Evolutionary conservation across 495 filamentous ascomycete genomes (phyloP).

Genomic region (Parathielavia hyrcaniae): DNA sequence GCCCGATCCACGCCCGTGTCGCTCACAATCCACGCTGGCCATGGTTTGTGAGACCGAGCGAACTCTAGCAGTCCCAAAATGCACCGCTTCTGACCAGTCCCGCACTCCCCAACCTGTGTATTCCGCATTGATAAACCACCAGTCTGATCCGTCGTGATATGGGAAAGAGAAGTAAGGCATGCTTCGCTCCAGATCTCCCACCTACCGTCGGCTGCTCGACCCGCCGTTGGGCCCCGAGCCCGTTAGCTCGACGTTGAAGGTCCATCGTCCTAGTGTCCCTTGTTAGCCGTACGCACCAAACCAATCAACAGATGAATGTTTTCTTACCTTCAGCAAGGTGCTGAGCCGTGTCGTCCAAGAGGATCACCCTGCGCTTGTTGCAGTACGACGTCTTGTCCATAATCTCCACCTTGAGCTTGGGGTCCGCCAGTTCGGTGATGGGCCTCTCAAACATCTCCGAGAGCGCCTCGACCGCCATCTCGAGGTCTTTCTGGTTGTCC

Average conservation of each 20-base stretch:
- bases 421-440: slow-evolving; percentile 66
- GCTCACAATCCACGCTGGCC: not conserved
- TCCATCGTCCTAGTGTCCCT: slow-evolving; percentile 39
- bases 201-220: slow-evolving; percentile 24
- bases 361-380: slow-evolving; percentile 80
- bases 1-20: slow-evolving; percentile 18
- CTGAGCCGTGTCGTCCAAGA: slow-evolving; percentile 85
- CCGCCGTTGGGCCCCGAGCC: slow-evolving; percentile 14
- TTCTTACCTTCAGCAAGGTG: slow-evolving; percentile 78
- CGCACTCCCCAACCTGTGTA: not conserved
- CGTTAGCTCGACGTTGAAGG: slow-evolving; percentile 42
- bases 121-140: not conserved
- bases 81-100: slow-evolving; percentile 1
- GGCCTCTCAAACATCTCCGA: slow-evolving; percentile 98
- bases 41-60: not conserved
- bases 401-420: slow-evolving; percentile 83
- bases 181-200: too few species aligned
- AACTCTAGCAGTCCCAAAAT: slow-evolving; percentile 6
- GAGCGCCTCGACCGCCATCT: slow-evolving; percentile 90
- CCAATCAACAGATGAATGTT: not conserved
- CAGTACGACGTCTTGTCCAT: slow-evolving; percentile 97
- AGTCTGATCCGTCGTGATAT: not conserved
- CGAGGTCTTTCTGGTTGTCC: slow-evolving; percentile 96
- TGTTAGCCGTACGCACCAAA: slow-evolving; percentile 5
- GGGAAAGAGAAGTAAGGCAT: not conserved